Base-by-base conservation (phyloP, 2,329 filamentous ascomycete genomes). In the Drechslerella coelobrocha region DNA sequence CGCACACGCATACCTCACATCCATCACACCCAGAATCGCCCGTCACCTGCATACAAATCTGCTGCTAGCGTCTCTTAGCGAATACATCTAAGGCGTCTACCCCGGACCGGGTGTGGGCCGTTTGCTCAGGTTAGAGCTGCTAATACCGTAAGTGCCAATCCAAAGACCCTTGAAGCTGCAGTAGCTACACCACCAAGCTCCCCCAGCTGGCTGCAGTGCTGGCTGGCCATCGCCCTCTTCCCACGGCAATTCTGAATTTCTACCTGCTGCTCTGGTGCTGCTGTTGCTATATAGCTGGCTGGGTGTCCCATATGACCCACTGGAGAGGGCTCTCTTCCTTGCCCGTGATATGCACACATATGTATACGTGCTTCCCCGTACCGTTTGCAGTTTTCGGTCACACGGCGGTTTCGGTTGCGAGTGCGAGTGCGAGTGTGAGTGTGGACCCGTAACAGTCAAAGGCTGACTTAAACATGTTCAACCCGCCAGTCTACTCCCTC, bases 401-500 rank as follows among this genome's bases (percentile, higher is more conserved):
- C 34, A 47, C 23, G 17, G 43, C 17, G 12, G 43, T 21, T 21
- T 7, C 31, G 31, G 7, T 37, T 37, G 31, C 14, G 31, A 37
- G 8, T 37, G 45, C 43, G 29, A 27, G 27, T 47, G 31, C 43
- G 43, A 19, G 53, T n/a, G n/a, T n/a, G n/a, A n/a, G n/a, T n/a
- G n/a, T n/a, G n/a, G 34, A 39, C 12, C 34, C 17, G 34, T 10
- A 39, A 5, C 12, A 39, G 2, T 2, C 2, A 48, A 61, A 51
- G 52, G 39, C 29, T 45, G 34, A 26, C 26, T 21, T 43, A 52
- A 61, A 34, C 39, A 69, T 69, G 65, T 62, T 62, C 43, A 61
- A 61, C n/a, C 63, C 63, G n/a, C 65, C 65, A 69, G 65, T 62
- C 29, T 69, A 69, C 53, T 62, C 65, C 5, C 43, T 26, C 23